These are phyloP conservation scores for Lavandula angustifolia DNA, from an alignment of 257 asterid species.

Conservation along the genomic window DNA sequence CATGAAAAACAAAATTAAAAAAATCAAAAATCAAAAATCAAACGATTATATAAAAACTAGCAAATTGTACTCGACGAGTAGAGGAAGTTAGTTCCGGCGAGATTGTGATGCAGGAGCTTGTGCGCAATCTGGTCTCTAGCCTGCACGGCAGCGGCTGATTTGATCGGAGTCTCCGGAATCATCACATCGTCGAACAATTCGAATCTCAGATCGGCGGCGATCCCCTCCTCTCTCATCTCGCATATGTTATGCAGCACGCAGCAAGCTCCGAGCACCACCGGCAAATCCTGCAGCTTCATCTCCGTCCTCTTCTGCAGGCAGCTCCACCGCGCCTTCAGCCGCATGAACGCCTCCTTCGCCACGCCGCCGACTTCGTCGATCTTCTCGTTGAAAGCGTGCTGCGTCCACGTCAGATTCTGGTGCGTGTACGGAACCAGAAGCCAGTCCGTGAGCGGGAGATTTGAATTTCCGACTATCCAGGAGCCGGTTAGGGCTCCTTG, in stretches of 20 bases:
- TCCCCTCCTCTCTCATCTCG: conserved; percentile 61
- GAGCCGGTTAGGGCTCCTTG: conserved; percentile 45
- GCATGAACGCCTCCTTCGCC: conserved; percentile 67
- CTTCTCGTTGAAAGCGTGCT: conserved; percentile 68
- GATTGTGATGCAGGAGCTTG: conserved; percentile 64
- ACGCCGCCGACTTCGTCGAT: conserved; percentile 43
- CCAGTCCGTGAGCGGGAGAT: conserved; percentile 68
- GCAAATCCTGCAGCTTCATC: conserved; percentile 81
- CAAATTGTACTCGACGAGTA: conserved; percentile 15
- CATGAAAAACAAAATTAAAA: no score
- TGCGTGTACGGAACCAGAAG: conserved; percentile 62
- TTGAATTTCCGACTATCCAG: conserved; percentile 59
- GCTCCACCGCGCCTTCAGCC: conserved; percentile 77
- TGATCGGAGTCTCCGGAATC: conserved; percentile 44
- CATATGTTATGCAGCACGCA: conserved; percentile 84
- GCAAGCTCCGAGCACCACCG: conserved; percentile 79
- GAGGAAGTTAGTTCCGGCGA: conserved; percentile 48
- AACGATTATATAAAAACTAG: not conserved
- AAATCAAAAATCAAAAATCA: not conserved
- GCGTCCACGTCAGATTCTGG: conserved; percentile 71
- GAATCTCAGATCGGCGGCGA: conserved; percentile 53
- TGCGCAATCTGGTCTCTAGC: conserved; percentile 79
- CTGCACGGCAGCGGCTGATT: conserved; percentile 46
- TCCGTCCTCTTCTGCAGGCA: conserved; percentile 83
- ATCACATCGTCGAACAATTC: conserved; percentile 65